phyloP scores from a whole-genome alignment of 345 rosid genomes.

The Turnera subulata region DNA sequence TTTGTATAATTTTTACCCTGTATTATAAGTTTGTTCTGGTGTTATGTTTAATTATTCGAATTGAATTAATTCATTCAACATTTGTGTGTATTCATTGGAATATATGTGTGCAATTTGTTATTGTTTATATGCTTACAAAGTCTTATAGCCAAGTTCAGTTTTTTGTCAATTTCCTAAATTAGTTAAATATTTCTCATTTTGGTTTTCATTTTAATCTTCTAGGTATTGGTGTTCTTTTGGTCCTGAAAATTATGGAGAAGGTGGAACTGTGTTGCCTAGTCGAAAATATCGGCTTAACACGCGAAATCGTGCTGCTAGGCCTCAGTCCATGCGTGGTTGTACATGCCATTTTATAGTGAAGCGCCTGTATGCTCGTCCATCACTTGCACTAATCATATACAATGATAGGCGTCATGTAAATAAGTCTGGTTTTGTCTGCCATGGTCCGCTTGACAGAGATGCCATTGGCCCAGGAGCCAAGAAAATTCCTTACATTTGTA shows the following conservation, averaged over 20 bases:
- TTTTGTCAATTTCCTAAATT: neutral
- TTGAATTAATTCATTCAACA: no score
- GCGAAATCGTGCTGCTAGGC: conserved; percentile 78
- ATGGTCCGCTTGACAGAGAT: conserved; percentile 92
- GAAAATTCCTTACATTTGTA: conserved; percentile 78
- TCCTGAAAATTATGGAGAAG: conserved; percentile 97
- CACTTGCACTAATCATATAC: conserved; percentile 70
- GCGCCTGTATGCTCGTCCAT: conserved; percentile 73
- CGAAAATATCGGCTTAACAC: conserved; percentile 82
- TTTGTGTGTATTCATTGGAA: no score
- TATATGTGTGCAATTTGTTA: no score
- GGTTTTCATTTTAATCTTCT: neutral
- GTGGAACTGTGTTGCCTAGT: conserved; percentile 82
- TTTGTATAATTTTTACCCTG: neutral
- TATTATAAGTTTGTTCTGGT: neutral
- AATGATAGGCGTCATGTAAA: conserved; percentile 81
- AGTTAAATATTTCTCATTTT: neutral
- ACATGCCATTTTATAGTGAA: conserved; percentile 83
- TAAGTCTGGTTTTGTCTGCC: conserved; percentile 82
- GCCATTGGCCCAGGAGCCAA: conserved; percentile 96
- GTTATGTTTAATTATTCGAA: neutral
- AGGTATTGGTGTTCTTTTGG: conserved; percentile 99
- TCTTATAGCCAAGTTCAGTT: neutral
- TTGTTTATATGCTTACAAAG: neutral
- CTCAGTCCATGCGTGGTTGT: conserved; percentile 98